Evolutionary conservation across 2,329 filamentous ascomycete species (phyloP).

Genomic region (Fusarium ambrosium): DNA sequence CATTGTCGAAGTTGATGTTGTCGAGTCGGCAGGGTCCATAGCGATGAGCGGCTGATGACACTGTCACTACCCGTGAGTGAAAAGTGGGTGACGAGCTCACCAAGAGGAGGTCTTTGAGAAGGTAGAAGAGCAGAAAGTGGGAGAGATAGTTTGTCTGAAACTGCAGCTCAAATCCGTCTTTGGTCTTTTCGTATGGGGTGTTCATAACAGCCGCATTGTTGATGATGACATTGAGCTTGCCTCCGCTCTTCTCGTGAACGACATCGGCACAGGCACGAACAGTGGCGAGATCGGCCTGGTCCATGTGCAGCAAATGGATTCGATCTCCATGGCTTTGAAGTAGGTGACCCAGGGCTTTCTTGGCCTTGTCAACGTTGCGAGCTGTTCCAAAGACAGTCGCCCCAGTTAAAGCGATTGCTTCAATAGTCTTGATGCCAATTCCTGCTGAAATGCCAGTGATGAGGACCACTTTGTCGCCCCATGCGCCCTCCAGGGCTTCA

Average conservation of each 20-base stretch:
- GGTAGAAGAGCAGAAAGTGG: neutral
- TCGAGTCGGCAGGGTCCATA: neutral
- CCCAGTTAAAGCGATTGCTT: neutral
- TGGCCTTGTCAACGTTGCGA: neutral
- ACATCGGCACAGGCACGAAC: neutral
- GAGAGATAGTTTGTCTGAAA: neutral
- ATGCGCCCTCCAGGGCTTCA: neutral
- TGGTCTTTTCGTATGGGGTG: neutral
- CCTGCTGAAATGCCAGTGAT: neutral
- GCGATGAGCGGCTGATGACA: neutral
- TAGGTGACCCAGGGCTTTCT: neutral
- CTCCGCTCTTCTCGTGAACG: neutral
- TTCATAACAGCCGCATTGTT: conserved; percentile 1
- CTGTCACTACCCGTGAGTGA: neutral
- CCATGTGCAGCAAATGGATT: neutral
- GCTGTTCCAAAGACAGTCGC: neutral
- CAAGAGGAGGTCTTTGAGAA: neutral
- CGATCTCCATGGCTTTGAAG: neutral
- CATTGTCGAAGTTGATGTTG: neutral
- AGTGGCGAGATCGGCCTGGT: neutral
- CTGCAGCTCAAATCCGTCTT: neutral
- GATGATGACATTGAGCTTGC: neutral
- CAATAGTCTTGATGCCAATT: neutral
- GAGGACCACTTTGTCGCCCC: neutral
- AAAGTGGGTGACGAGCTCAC: neutral